Base-by-base conservation (phyloP, 2,329 filamentous ascomycete genomes). In the Venturia effusa region DNA sequence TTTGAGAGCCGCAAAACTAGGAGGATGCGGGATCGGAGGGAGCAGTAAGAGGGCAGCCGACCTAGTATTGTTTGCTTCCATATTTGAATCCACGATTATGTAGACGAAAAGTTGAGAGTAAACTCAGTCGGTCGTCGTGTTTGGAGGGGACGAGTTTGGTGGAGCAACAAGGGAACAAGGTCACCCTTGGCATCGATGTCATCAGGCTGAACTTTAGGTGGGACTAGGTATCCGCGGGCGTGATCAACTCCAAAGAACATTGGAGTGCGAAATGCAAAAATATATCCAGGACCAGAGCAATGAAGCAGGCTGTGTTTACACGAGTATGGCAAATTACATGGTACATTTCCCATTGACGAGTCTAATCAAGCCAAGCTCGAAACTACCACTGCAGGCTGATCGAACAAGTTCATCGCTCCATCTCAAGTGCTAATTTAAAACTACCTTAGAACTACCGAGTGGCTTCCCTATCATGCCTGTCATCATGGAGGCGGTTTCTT, bases 11-110 rank as follows among this genome's bases (percentile, higher is more conserved):
- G 73, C 70, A 65, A 75, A 74, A 4, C 74, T 74, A 3, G 74
- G 68, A 37, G 76, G 72, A 24, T 72, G 70, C 7, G 78, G 76
- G 3, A 74, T 69, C 39, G 79, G 78, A 32, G 79, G 78, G 11
- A 81, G 74, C 54, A 81, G 71, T 41, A 80, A 71, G 55, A 81
- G 70, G 22, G 61, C 7, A 15, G 59, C 41, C 22, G 59, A 57
- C 30, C 15, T 22, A 57, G 11, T 57, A 34, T n/a, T n/a, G n/a
- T 13, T 11, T 22, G 30, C 5, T n/a, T 57, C 51, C 51, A 57
- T 57, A 11, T 13, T 51, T 51, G 45, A 10, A 2, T 4, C 5
- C n/a, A n/a, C n/a, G n/a, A n/a, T n/a, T n/a, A n/a, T n/a, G n/a
- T n/a, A n/a, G 45, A 27, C 22, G 17, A 27, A 22, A 22, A 51